These are phyloP conservation scores for Gentiana macrophylla DNA, from an alignment of 257 asterid genomes.

Conservation along the genomic window DNA sequence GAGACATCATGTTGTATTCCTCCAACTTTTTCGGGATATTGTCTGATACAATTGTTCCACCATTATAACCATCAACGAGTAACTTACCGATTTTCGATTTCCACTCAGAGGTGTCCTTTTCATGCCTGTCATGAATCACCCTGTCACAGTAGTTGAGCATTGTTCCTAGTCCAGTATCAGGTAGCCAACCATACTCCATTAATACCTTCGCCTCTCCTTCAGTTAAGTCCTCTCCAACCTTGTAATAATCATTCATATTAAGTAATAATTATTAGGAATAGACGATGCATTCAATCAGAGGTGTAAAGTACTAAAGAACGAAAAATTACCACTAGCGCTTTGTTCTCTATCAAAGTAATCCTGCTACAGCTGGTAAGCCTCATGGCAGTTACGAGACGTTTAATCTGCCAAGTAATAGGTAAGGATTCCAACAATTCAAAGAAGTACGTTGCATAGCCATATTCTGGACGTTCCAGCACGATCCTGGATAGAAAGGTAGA, in stretches of 20 bases:
- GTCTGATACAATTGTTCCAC: slow-evolving; percentile 41
- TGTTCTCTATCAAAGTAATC: slow-evolving; percentile 57
- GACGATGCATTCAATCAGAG: no score
- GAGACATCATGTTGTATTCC: slow-evolving; percentile 21
- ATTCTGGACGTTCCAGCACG: slow-evolving; percentile 98
- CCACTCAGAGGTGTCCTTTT: slow-evolving; percentile 71
- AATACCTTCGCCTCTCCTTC: slow-evolving; percentile 84
- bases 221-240: slow-evolving; percentile 73
- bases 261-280: no score
- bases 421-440: slow-evolving; percentile 53
- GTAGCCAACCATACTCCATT: slow-evolving; percentile 70
- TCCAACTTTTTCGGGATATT: slow-evolving; percentile 22
- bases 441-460: slow-evolving; percentile 93
- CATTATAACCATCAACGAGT: slow-evolving; percentile 69
- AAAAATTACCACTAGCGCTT: slow-evolving; percentile 54
- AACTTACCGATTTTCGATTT: slow-evolving; percentile 66
- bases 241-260: slow-evolving; percentile 12
- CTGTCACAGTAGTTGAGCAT: slow-evolving; percentile 87
- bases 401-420: slow-evolving; percentile 77
- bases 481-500: slow-evolving; percentile 44
- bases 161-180: slow-evolving; percentile 74
- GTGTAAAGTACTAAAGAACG: slow-evolving; percentile 3
- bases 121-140: slow-evolving; percentile 71
- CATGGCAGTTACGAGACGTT: slow-evolving; percentile 69
- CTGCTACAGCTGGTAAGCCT: slow-evolving; percentile 81